phyloP scores from a whole-genome alignment of 2,329 filamentous ascomycete genomes.

The Teratosphaeria gauchensis region DNA sequence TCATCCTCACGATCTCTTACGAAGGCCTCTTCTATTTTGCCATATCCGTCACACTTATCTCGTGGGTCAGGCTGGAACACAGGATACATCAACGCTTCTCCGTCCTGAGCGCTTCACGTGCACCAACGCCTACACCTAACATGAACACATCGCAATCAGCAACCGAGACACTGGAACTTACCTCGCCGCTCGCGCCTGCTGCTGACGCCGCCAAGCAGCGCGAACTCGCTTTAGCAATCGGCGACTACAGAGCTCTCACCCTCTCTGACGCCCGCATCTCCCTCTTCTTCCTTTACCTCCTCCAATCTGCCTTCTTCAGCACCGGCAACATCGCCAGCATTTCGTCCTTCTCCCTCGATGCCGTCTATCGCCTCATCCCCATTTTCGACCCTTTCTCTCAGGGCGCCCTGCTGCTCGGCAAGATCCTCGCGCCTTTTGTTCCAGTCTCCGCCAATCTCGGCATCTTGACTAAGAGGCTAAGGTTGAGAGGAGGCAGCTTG shows the following conservation, averaged over 20 bases:
- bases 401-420: constrained; percentile 73
- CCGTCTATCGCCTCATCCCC: constrained; percentile 76
- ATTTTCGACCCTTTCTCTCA: constrained; percentile 92
- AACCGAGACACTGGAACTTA: constrained; percentile 12
- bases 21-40: constrained; percentile 92
- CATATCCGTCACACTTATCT: constrained; percentile 71
- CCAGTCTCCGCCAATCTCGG: constrained; percentile 90
- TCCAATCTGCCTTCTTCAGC: constrained; percentile 94
- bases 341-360: constrained; percentile 87
- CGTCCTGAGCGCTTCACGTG: background rate
- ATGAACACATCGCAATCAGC: background rate
- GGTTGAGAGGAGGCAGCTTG: constrained; percentile 75
- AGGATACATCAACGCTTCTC: constrained; percentile 45
- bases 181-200: constrained; percentile 26
- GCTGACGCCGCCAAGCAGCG: constrained; percentile 25
- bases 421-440: constrained; percentile 87
- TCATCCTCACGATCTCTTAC: constrained; percentile 94
- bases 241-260: constrained; percentile 56
- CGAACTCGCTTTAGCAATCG: constrained; percentile 19
- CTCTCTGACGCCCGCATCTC: constrained; percentile 80
- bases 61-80: constrained; percentile 89
- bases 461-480: constrained; percentile 73
- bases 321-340: constrained; percentile 93
- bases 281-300: constrained; percentile 87
- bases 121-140: constrained; percentile 5